These are phyloP conservation scores for Maudiozyma serrabonitensis DNA, from an alignment of 805 yeast genomes.

Conservation along the genomic window DNA sequence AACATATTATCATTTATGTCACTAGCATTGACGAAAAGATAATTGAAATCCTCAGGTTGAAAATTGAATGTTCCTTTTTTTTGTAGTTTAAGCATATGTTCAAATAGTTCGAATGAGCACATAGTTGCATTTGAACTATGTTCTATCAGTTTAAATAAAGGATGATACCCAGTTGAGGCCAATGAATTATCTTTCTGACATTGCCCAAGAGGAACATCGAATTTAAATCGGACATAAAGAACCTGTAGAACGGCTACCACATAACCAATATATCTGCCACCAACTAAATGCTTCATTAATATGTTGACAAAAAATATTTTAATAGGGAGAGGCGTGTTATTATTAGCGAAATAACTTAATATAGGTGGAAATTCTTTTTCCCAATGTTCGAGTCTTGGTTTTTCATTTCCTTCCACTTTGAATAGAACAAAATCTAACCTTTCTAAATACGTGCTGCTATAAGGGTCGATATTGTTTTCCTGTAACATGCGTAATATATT, in stretches of 20 bases:
- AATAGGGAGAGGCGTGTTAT: not conserved
- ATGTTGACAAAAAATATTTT: not conserved
- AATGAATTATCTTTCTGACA: not conserved
- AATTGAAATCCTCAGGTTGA: not conserved
- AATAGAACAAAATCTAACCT: conserved; percentile 3
- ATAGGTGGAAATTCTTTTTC: not conserved
- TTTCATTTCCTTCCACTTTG: not conserved
- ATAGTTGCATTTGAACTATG: not conserved
- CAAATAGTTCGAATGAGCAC: not conserved
- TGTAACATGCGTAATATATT: not conserved
- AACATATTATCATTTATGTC: not conserved
- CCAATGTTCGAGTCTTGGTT: not conserved
- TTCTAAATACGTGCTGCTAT: not conserved
- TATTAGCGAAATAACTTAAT: not conserved
- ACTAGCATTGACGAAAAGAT: not conserved
- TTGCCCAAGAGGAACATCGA: not conserved
- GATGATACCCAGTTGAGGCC: conserved; percentile 1
- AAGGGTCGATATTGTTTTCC: not conserved
- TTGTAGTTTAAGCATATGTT: not conserved
- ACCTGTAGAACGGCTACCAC: not conserved
- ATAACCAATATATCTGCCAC: not conserved
- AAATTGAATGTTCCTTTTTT: not conserved
- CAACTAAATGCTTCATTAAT: not conserved
- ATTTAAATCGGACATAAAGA: not conserved
- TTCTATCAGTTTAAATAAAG: not conserved